These are phyloP conservation scores for Sphaceloma murrayae DNA, from an alignment of 2,329 filamentous ascomycete genomes.

Conservation along the genomic window DNA sequence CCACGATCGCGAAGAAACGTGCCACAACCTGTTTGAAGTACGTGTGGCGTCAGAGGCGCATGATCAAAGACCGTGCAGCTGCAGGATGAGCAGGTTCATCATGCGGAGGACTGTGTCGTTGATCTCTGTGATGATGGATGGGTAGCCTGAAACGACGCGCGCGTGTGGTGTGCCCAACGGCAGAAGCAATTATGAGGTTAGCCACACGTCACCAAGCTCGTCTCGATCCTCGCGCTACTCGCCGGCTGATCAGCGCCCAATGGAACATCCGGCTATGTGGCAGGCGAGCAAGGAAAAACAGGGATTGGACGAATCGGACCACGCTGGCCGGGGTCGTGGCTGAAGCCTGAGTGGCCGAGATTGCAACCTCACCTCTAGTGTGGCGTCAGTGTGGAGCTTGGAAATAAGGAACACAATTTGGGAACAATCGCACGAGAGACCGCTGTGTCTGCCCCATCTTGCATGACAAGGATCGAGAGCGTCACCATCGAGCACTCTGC, in stretches of 20 bases:
- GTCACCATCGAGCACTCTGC: neutral
- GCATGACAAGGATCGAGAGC: neutral
- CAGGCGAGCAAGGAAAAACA: slow-evolving; percentile 11
- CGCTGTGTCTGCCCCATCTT: too few relatives aligned
- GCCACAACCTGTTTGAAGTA: slow-evolving; percentile 4
- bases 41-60: slow-evolving; percentile 17
- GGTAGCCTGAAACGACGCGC: slow-evolving; percentile 14
- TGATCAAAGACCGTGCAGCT: neutral
- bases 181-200: slow-evolving; percentile 13
- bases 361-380: neutral
- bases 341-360: slow-evolving; percentile 7
- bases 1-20: slow-evolving; percentile 15
- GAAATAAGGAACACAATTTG: neutral
- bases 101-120: too few relatives aligned
- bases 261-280: slow-evolving; percentile 8
- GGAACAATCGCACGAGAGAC: neutral
- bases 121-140: slow-evolving; percentile 2
- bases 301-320: slow-evolving; percentile 13
- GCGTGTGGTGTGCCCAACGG: neutral
- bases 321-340: slow-evolving; percentile 12
- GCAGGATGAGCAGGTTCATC: neutral
- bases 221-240: slow-evolving; percentile 4
- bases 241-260: slow-evolving; percentile 11
- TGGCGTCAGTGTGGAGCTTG: slow-evolving; percentile 10
- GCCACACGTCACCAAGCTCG: slow-evolving; percentile 12